A percentile compares a stretch with the other conserved stretches of the same genome.
Evolutionary conservation across 2,329 filamentous ascomycete species (phyloP).

Genomic region (Aspergillus jensenii): DNA sequence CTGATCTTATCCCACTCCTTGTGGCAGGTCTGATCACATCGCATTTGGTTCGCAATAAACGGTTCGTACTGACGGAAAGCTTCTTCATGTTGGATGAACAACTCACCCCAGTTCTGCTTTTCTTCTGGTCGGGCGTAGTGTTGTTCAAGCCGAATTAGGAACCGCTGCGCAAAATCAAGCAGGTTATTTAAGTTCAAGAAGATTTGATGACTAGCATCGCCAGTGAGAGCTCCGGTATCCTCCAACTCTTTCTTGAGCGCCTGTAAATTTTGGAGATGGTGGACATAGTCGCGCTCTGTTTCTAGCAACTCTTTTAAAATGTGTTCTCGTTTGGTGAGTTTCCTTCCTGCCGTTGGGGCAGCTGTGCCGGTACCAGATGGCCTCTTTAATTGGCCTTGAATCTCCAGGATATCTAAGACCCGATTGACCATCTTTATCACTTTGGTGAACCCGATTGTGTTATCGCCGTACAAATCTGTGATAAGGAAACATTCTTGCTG

Average conservation of each 20-base stretch:
- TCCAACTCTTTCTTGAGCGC: slow-evolving; percentile 88
- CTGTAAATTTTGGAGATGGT: slow-evolving; percentile 92
- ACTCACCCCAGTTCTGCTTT: slow-evolving; percentile 89
- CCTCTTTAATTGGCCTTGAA: slow-evolving; percentile 72
- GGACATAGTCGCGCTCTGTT: slow-evolving; percentile 95
- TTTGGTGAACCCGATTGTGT: slow-evolving; percentile 97
- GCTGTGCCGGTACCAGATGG: slow-evolving; percentile 54
- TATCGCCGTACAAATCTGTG: slow-evolving; percentile 85
- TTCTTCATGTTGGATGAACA: slow-evolving; percentile 82
- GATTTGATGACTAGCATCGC: slow-evolving; percentile 88
- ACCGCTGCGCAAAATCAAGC: slow-evolving; percentile 90
- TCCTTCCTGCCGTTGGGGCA: slow-evolving; percentile 44
- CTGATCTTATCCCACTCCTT: slow-evolving; percentile 85
- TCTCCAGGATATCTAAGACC: slow-evolving; percentile 82
- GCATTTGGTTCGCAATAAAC: slow-evolving; percentile 94
- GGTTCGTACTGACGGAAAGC: slow-evolving; percentile 91
- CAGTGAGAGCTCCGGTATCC: slow-evolving; percentile 81
- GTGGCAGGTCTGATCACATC: slow-evolving; percentile 80
- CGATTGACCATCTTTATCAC: slow-evolving; percentile 90
- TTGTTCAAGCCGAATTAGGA: slow-evolving; percentile 93
- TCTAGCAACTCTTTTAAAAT: slow-evolving; percentile 89
- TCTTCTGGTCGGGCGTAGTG: slow-evolving; percentile 78
- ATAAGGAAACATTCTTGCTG: slow-evolving; percentile 87
- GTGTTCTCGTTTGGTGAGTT: slow-evolving; percentile 75
- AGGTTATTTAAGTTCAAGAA: slow-evolving; percentile 96